Percentiles rank a stretch among this genome's conserved stretches.
phyloP scores from a whole-genome alignment of 2,329 filamentous ascomycete genomes.

The Penicillium italicum region DNA sequence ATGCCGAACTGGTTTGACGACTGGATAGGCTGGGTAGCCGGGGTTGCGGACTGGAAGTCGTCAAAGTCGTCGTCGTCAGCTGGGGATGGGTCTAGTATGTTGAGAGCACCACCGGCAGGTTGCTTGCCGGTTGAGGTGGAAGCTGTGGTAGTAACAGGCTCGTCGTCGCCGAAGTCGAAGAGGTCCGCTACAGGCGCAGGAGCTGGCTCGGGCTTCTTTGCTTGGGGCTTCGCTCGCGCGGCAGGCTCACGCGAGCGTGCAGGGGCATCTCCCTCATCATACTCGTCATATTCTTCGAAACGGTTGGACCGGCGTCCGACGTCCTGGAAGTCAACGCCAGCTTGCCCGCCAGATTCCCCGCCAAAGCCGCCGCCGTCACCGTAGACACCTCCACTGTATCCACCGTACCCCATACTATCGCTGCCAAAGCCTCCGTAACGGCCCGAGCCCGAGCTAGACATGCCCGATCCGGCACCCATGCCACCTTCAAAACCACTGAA shows the following conservation, averaged over 20 bases:
- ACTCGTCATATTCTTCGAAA: constrained; percentile 97
- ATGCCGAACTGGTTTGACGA: constrained; percentile 40
- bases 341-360: constrained; percentile 15
- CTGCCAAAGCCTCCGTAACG: constrained; percentile 91
- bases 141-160: constrained; percentile 52
- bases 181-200: constrained; percentile 84
- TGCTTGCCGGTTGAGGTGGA: constrained; percentile 43
- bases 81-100: constrained; percentile 45
- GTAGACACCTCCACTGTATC: constrained; percentile 73
- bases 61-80: constrained; percentile 88
- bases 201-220: constrained; percentile 65
- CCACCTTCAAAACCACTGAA: constrained; percentile 93
- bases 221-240: constrained; percentile 39
- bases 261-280: constrained; percentile 68
- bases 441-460: constrained; percentile 53
- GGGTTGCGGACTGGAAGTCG: constrained; percentile 86
- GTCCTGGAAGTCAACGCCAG: constrained; percentile 61
- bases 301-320: constrained; percentile 61
- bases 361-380: constrained; percentile 25
- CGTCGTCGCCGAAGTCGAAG: constrained; percentile 79
- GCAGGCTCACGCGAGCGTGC: constrained; percentile 51
- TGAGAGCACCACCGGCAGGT: constrained; percentile 49
- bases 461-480: constrained; percentile 55
- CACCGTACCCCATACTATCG: constrained; percentile 63
- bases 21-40: constrained; percentile 38